These are phyloP conservation scores for Fomitopsis betulina DNA, from an alignment of 1,284 basidiomycete species.

Conservation along the genomic window DNA sequence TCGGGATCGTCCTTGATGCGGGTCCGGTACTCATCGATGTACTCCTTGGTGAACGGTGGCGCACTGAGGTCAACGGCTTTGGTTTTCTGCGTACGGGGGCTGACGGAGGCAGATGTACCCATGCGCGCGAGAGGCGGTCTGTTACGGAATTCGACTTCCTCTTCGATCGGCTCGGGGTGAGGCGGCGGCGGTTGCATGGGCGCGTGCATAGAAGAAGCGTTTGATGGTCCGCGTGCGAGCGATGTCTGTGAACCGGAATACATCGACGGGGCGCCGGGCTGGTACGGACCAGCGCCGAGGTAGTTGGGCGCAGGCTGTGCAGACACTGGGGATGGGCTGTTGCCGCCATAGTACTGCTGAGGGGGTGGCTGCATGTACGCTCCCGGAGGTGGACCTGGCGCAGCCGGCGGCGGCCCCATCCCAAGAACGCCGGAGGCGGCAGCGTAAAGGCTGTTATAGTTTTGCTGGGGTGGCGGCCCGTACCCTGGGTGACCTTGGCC, in stretches of 20 bases:
- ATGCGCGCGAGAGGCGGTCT: constrained; percentile 54
- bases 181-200: constrained; percentile 28
- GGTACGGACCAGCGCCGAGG: constrained; percentile 21
- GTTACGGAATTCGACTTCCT: constrained; percentile 45
- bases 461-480: constrained; percentile 24
- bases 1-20: constrained; percentile 98
- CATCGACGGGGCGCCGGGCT: constrained; percentile 14
- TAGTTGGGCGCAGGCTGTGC: constrained; percentile 17
- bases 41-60: constrained; percentile 92
- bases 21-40: constrained; percentile 95
- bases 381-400: not conserved
- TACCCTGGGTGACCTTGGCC: constrained; percentile 25
- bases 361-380: constrained; percentile 2
- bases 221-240: constrained; percentile 12
- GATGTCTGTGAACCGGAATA: constrained; percentile 17
- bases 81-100: constrained; percentile 61
- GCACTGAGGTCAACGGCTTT: constrained; percentile 84
- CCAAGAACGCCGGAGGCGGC: constrained; percentile 83
- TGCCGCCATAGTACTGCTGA: constrained; percentile 7
- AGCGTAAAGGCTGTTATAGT: constrained; percentile 53
- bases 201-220: constrained; percentile 13
- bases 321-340: constrained; percentile 6
- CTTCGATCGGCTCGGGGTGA: constrained; percentile 11
- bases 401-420: constrained; percentile 35
- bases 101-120: constrained; percentile 52